phyloP scores from a whole-genome alignment of 257 asterid species.

The Solanum microdontum region DNA sequence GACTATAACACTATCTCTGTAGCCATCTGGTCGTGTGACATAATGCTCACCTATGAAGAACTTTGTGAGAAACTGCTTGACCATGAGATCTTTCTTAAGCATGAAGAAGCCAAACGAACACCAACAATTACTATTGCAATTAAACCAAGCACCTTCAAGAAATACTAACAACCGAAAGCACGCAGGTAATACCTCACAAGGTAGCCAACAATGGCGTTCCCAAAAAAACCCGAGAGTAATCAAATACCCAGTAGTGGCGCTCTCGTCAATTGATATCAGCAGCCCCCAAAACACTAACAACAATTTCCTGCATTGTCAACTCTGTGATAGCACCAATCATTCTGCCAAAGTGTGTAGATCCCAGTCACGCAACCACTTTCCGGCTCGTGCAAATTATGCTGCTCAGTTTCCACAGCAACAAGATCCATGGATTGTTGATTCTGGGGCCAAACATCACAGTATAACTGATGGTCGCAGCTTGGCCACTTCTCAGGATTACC shows the following conservation, averaged over 20 bases:
- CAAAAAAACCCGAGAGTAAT: background rate
- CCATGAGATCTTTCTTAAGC: background rate
- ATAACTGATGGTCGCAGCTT: background rate
- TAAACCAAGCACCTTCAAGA: background rate
- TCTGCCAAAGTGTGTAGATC: background rate
- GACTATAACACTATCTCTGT: background rate
- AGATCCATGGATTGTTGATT: no score
- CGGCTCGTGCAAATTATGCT: background rate
- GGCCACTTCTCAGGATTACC: background rate
- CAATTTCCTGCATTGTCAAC: background rate
- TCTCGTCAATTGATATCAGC: background rate
- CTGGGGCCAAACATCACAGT: background rate
- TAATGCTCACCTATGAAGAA: background rate
- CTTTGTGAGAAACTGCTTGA: background rate
- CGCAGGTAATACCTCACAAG: no score
- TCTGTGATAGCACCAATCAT: background rate
- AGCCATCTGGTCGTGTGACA: background rate
- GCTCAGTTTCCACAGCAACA: no score
- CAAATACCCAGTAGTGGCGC: background rate
- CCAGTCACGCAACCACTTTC: background rate
- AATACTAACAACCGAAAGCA: no score
- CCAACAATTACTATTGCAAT: background rate
- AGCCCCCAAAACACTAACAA: background rate
- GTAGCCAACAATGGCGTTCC: background rate
- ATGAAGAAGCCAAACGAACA: background rate